Evolutionary conservation across 441 rosid genomes (phyloP).

Genomic region (Gossypium davidsonii): DNA sequence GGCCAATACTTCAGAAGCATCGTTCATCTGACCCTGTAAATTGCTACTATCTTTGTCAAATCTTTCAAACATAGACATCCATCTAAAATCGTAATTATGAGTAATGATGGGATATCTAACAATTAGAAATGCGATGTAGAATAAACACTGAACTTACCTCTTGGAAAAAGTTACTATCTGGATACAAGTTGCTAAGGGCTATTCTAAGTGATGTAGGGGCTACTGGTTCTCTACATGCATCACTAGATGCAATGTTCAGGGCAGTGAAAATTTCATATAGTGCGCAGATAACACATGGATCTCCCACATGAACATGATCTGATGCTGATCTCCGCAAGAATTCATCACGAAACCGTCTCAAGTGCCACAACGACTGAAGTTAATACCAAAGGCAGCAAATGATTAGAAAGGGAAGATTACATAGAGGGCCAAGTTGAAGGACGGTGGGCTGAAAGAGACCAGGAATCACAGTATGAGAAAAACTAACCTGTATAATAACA

Average conservation of each 20-base stretch:
- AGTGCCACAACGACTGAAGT: constrained; percentile 88
- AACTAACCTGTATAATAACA: constrained; percentile 84
- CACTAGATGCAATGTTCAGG: constrained; percentile 50
- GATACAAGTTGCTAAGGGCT: constrained; percentile 86
- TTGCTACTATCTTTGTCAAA: constrained; percentile 15
- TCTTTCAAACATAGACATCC: not conserved
- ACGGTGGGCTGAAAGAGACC: constrained; percentile 5
- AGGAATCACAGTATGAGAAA: not conserved
- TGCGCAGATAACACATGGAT: constrained; percentile 90
- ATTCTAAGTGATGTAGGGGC: constrained; percentile 80
- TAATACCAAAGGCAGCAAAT: constrained; percentile 12
- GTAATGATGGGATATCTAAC: constrained; percentile 3
- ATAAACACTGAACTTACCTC: constrained; percentile 48
- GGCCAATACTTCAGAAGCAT: constrained; percentile 89
- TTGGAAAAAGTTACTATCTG: constrained; percentile 86
- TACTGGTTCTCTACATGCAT: constrained; percentile 56
- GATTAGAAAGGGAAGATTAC: constrained; percentile 16
- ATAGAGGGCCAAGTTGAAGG: not conserved
- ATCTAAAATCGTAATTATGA: constrained; percentile 1
- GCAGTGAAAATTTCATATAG: constrained; percentile 72
- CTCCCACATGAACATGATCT: constrained; percentile 81
- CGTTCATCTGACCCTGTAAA: constrained; percentile 95
- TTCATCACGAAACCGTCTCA: constrained; percentile 66
- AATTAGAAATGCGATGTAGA: constrained; percentile 11
- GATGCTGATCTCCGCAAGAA: constrained; percentile 62